Percentiles rank a stretch among this genome's conserved stretches.
Conservation (phyloP, 495 filamentous ascomycete species). For the Thozetella sp. region DNA sequence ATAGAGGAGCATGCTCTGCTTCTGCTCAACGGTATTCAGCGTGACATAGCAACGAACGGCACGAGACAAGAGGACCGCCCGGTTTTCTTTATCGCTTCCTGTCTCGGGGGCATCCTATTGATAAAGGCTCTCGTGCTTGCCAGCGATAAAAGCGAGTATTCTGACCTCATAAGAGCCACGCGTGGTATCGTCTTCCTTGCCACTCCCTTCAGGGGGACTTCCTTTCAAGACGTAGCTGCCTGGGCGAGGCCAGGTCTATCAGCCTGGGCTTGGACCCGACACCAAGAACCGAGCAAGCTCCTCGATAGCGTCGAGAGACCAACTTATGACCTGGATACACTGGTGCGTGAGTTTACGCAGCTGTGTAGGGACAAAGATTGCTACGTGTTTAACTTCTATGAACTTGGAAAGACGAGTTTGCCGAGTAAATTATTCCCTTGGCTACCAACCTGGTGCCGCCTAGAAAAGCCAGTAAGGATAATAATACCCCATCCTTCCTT, state of each 20-base stretch:
- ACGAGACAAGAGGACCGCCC: too few species aligned
- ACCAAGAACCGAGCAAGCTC: constrained; percentile 9
- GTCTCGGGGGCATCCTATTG: constrained; percentile 33
- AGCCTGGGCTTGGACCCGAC: constrained; percentile 9
- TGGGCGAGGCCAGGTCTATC: constrained; percentile 14
- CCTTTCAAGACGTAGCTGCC: constrained; percentile 27
- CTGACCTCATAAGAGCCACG: constrained; percentile 13
- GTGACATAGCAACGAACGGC: constrained; percentile 7
- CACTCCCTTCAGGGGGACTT: constrained; percentile 30
- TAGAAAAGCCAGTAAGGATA: constrained; percentile 16
- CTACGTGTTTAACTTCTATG: constrained; percentile 13
- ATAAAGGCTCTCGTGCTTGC: constrained; percentile 23
- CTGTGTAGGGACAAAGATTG: constrained; percentile 9
- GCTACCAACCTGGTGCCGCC: constrained; percentile 8
- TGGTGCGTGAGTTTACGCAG: constrained; percentile 16
- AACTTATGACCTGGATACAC: constrained; percentile 11
- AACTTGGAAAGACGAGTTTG: constrained; percentile 13
- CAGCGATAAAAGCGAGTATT: constrained; percentile 15
- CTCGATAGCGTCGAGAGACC: constrained; percentile 15
- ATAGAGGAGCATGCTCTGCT: constrained; percentile 19
- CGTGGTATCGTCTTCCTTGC: constrained; percentile 30
- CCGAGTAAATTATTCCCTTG: constrained; percentile 17
- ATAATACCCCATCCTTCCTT: background rate
- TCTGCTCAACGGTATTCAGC: constrained; percentile 17
- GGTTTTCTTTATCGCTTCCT: constrained; percentile 38